phyloP scores from a whole-genome alignment of 2,329 filamentous ascomycete genomes.

The Penicillium sp. region DNA sequence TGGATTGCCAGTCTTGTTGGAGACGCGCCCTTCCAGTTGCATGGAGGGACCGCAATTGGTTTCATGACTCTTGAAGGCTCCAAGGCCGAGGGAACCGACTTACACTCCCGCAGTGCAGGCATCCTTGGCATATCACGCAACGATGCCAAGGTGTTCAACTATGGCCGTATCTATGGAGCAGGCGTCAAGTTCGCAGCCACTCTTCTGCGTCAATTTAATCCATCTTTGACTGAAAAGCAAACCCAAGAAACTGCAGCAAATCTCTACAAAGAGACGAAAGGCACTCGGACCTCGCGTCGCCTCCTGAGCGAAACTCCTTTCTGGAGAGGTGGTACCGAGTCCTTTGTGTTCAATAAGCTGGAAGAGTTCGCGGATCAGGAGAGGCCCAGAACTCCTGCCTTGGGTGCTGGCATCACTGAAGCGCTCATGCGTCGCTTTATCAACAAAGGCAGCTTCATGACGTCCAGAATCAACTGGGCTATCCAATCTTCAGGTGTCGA shows the following conservation, averaged over 20 bases:
- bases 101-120: conserved; percentile 87
- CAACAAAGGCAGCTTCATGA: conserved; percentile 87
- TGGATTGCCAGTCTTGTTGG: conserved; percentile 97
- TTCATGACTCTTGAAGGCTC: conserved; percentile 99
- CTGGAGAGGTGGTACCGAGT: conserved; percentile 95
- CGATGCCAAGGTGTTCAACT: conserved; percentile 97
- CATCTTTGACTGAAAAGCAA: conserved; percentile 72
- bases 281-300: conserved; percentile 75
- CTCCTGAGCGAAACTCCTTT: conserved; percentile 70
- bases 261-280: conserved; percentile 87
- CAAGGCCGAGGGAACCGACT: conserved; percentile 87
- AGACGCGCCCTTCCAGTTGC: conserved; percentile 89
- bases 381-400: conserved; percentile 79
- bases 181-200: conserved; percentile 90
- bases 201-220: conserved; percentile 90
- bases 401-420: conserved; percentile 94
- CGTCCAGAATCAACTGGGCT: conserved; percentile 96
- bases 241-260: conserved; percentile 72
- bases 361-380: conserved; percentile 98
- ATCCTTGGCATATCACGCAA: conserved; percentile 94
- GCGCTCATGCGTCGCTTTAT: conserved; percentile 86
- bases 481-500: conserved; percentile 97
- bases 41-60: conserved; percentile 93
- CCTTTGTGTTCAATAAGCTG: conserved; percentile 95
- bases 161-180: conserved; percentile 97